A percentile compares a stretch with the other conserved stretches of the same genome.
Evolutionary conservation across 225 moss, liverwort and hornwort genomes (phyloP).

Genomic region (Climacium dendroides): DNA sequence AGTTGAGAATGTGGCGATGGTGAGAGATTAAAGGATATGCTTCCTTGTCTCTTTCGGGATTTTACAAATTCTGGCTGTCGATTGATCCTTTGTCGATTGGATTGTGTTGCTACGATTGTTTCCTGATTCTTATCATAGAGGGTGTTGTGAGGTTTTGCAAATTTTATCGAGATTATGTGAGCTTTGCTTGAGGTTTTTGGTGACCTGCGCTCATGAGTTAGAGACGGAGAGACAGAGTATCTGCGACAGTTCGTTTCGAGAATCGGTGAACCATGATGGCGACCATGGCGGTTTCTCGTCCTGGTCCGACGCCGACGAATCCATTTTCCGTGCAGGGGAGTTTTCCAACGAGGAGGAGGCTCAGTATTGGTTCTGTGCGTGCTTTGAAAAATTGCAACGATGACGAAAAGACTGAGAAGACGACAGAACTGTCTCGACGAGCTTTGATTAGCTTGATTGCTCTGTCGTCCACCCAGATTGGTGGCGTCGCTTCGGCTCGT

Average conservation of each 20-base stretch:
- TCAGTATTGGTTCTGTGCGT: background rate
- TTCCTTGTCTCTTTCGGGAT: background rate
- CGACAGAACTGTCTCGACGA: slow-evolving; percentile 11
- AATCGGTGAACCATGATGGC: background rate
- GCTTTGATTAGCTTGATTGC: slow-evolving; percentile 20
- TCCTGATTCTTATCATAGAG: background rate
- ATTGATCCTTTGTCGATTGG: background rate
- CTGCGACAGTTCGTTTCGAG: background rate
- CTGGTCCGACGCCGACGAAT: background rate
- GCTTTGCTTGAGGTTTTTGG: background rate
- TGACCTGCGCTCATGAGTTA: background rate
- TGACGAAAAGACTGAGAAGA: background rate
- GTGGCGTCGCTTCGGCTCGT: slow-evolving; percentile 22
- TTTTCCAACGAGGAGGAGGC: background rate
- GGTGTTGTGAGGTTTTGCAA: background rate
- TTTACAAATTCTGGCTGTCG: background rate
- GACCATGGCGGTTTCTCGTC: background rate
- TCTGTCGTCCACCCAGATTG: slow-evolving; percentile 11
- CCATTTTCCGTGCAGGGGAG: slow-evolving; percentile 9
- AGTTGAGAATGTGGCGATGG: background rate
- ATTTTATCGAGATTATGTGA: background rate
- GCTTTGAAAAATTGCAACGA: background rate
- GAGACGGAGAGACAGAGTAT: background rate
- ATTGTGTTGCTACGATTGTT: background rate
- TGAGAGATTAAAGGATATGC: background rate